Conservation (phyloP, 345 rosid species). For the Trapa bicornis region DNA sequence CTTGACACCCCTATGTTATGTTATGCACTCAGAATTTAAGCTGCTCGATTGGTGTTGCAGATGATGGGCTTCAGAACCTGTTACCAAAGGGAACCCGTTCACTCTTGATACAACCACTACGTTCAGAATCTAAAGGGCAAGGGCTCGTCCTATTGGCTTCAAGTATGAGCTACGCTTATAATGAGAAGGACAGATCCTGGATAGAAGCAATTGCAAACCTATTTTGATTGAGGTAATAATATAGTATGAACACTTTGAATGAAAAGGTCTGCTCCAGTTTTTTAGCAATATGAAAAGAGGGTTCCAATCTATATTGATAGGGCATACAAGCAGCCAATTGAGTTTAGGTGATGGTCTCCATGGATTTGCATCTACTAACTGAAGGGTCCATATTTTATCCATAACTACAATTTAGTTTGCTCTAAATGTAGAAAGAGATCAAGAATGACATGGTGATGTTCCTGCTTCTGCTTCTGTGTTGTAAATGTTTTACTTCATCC, state of each 20-base stretch:
- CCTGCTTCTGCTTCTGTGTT: no score
- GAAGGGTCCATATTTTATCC: no score
- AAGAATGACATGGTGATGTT: no score
- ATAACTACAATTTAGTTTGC: no score
- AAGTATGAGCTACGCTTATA: slow-evolving; percentile 56
- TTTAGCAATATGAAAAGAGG: no score
- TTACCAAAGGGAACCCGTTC: slow-evolving; percentile 63
- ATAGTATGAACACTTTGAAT: background rate
- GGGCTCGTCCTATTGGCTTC: slow-evolving; percentile 73
- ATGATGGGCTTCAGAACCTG: slow-evolving; percentile 39
- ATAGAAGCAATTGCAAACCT: slow-evolving; percentile 60
- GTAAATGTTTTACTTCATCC: no score
- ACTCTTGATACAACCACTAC: slow-evolving; percentile 49
- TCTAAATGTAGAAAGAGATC: no score
- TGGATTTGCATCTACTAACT: no score
- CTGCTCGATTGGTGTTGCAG: slow-evolving; percentile 27
- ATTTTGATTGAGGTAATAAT: slow-evolving; percentile 23
- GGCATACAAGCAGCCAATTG: background rate
- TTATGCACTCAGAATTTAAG: background rate
- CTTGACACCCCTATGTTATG: background rate
- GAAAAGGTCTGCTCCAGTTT: no score
- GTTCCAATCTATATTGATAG: background rate
- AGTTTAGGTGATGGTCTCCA: background rate
- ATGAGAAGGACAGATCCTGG: slow-evolving; percentile 81
- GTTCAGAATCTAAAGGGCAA: slow-evolving; percentile 36